Base-by-base conservation (phyloP, 257 asterid genomes). In the Lycium barbarum region DNA sequence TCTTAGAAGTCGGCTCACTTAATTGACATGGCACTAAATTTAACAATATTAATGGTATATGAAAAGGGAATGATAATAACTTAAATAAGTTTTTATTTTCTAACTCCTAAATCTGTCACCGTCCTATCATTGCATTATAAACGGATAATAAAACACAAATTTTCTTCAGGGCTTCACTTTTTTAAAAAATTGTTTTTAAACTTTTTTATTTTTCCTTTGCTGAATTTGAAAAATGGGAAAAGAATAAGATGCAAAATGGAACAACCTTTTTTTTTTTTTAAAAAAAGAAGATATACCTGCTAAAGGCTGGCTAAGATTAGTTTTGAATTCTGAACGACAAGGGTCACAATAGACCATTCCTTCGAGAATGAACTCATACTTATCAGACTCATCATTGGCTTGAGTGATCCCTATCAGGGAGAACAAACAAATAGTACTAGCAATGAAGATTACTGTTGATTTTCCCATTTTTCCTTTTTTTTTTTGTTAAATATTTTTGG, bases 301-400 rank as follows among this genome's bases (percentile, higher is more conserved):
- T 45, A 91, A 81, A 45, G 86, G 86, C 6, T 71, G 65, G 70
- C 93, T 83, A 83, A 91, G 92, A 4, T 81, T 87, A 4, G 91
- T 91, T 74, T 86, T 67, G 49, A 91, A 91, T 84, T 81, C 84
- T 73, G 85, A 86, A 9, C 91, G 90, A 84, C 94, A 91, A 15
- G 93, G 91, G 87, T 91, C 94, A 51, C 94, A 91, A 70, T 89
- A 91, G 2, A 91, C 93, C 5, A 88, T 85, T 45, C 94, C 93
- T 65, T 89, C 90, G 20, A 90, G 90, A 4, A 83, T 11, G 87
- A 91, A 88, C 47, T 76, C 26, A 38, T 70, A 70, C 8, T 36
- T 15, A 68, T 68, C 78, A 51, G 82, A 33, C 12, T 81, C 15
- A 15, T 82, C 84, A 17, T 51, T 26, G 54, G 86, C 22, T 70